Base-by-base conservation (phyloP, 345 rosid genomes). In the Lenwebbia sp. region DNA sequence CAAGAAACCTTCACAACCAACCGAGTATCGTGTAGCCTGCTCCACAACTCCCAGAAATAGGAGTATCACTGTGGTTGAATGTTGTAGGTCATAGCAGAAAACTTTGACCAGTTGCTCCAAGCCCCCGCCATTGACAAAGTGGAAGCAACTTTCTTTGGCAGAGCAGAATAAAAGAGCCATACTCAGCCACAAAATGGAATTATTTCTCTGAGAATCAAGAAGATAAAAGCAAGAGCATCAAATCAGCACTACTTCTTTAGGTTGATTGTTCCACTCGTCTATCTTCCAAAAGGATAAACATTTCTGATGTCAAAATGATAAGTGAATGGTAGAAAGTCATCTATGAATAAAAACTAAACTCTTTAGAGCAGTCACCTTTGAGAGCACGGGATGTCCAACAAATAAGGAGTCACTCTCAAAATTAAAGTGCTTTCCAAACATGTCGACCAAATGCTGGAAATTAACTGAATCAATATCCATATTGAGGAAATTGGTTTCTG, bases 91-190 rank as follows among this genome's bases (percentile, higher is more conserved):
- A 87, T 83, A 86, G 83, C 93, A 88, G 78, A 97, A 88, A 89
- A 94, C 85, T 86, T 89, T 88, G 86, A 89, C 84, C 90, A 97
- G 93, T 74, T 92, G 95, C 86, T 91, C 96, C 93, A 97, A 94
- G 85, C 98, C 98, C 90, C 98, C 96, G 75, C 92, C 88, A 90
- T 86, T 89, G 88, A 97, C 98, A 87, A 95, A 97, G 75, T 95
- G 98, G 92, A 94, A 96, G 95, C 99, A 97, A 91, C 98, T 93
- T 87, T 97, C 99, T 90, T 90, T 90, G 89, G 95, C 90, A 91
- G 96, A 94, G 93, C 99, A 97, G 91, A 97, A 88, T 55, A 97
- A 88, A 90, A 93, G 91, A 65, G 97, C 92, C 89, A 94, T 75
- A 75, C 96, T 91, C 92, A 96, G 88, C 86, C 97, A 94, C 88